A percentile compares a stretch with the other conserved stretches of the same genome.
Evolutionary conservation across 495 filamentous ascomycete species (phyloP).

Genomic region (Penicillium paxilli): DNA sequence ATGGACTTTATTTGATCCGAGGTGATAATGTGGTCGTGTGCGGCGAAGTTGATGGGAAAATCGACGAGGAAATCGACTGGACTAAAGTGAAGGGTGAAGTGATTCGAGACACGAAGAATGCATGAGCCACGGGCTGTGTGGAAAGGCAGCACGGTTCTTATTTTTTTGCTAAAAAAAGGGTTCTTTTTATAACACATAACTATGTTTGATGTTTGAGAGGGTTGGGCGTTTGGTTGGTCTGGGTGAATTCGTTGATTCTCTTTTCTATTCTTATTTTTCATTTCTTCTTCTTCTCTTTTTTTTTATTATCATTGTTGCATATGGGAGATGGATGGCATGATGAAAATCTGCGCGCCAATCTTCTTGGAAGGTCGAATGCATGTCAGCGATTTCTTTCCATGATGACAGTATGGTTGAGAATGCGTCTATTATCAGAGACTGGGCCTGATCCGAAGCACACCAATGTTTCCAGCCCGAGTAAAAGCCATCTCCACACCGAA

Average conservation of each 20-base stretch:
- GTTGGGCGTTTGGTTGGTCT: slow-evolving; percentile 21
- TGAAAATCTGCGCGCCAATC: background rate
- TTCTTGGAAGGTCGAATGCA: background rate
- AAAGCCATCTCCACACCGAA: no score
- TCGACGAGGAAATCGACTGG: slow-evolving; percentile 91
- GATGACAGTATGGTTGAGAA: no score
- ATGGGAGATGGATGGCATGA: background rate
- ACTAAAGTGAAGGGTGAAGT: slow-evolving; percentile 79
- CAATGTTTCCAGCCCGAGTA: background rate
- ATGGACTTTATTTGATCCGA: slow-evolving; percentile 89
- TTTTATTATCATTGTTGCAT: background rate
- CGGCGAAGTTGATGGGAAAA: slow-evolving; percentile 83
- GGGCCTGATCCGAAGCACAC: background rate
- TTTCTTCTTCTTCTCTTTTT: background rate
- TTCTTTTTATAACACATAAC: no score
- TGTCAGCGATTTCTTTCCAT: no score
- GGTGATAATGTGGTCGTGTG: slow-evolving; percentile 94
- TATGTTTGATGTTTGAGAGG: no score
- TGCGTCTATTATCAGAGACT: background rate
- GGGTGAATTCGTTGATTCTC: no score
- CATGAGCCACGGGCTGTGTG: slow-evolving; percentile 40
- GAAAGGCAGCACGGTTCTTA: background rate
- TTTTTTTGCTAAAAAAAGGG: slow-evolving; percentile 3
- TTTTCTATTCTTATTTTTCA: background rate
- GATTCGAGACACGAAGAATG: slow-evolving; percentile 80